Evolutionary conservation across 441 rosid genomes (phyloP).

Genomic region (Brassica balearica): DNA sequence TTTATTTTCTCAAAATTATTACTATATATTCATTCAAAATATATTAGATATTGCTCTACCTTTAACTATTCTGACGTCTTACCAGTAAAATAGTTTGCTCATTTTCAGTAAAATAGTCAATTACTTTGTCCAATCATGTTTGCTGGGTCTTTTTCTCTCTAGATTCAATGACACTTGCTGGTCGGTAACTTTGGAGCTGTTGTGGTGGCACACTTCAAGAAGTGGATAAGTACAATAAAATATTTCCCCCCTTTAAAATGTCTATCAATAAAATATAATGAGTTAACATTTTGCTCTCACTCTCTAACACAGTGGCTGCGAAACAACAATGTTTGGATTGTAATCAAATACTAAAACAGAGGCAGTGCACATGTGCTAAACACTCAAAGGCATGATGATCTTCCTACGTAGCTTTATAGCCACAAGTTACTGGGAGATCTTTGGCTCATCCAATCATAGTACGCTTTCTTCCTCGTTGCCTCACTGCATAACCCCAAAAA

Average conservation of each 20-base stretch:
- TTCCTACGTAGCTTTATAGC: conserved; percentile 14
- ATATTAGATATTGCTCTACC: too few relatives aligned
- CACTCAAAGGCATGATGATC: neutral
- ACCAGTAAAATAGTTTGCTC: too few relatives aligned
- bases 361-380: neutral
- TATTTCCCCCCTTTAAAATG: too few relatives aligned
- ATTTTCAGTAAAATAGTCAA: too few relatives aligned
- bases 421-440: neutral
- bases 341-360: neutral
- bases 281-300: neutral
- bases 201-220: neutral
- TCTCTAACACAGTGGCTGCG: conserved; percentile 2
- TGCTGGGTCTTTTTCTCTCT: neutral
- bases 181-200: conserved; percentile 11
- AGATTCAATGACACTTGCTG: conserved; percentile 7
- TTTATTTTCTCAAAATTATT: too few relatives aligned
- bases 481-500: conserved; percentile 55
- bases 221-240: neutral
- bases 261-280: neutral
- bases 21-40: too few relatives aligned
- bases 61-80: too few relatives aligned
- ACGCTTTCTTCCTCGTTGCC: conserved; percentile 91
- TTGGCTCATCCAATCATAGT: conserved; percentile 82
- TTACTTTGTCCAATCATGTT: neutral
- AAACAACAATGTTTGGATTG: conserved; percentile 8